These are phyloP conservation scores for Radiomyces spectabilis DNA, from an alignment of 192 early-diverging fungal genomes.

Conservation along the genomic window DNA sequence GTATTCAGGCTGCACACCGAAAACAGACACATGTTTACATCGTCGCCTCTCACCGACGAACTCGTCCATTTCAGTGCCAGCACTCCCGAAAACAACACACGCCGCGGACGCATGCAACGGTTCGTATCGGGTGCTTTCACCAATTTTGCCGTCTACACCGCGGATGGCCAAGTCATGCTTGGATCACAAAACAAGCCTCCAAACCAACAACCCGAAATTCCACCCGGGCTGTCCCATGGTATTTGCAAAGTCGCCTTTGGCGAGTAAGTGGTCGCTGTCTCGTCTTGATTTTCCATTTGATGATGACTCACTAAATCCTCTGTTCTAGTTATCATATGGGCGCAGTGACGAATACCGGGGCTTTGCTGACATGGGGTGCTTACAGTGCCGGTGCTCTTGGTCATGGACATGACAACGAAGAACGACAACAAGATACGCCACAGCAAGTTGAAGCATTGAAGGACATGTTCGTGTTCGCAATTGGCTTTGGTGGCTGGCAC, in stretches of 20 bases:
- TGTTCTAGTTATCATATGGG: slow-evolving; percentile 7
- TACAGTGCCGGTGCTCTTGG: slow-evolving; percentile 13
- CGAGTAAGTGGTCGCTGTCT: slow-evolving; percentile 5
- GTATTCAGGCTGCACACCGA: not conserved
- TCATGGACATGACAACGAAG: not conserved
- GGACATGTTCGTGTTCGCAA: slow-evolving; percentile 14
- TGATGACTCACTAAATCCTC: no score
- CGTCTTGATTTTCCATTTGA: no score
- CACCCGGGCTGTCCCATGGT: not conserved
- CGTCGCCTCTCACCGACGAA: not conserved
- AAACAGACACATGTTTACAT: not conserved
- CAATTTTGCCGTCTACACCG: slow-evolving; percentile 11
- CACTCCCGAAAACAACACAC: not conserved
- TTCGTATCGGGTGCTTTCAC: not conserved
- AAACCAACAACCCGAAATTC: not conserved
- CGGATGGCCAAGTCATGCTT: slow-evolving; percentile 1
- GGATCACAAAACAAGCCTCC: not conserved
- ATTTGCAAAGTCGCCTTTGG: slow-evolving; percentile 18
- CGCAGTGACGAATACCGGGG: slow-evolving; percentile 8
- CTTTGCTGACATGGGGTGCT: slow-evolving; percentile 10
- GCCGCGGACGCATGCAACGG: not conserved
- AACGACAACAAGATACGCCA: not conserved
- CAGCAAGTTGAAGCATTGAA: not conserved
- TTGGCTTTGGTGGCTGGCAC: slow-evolving; percentile 19
- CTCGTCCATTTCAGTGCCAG: slow-evolving; percentile 2